A percentile compares a stretch with the other conserved stretches of the same genome.
These are phyloP conservation scores for Chamaecyparis obtusa DNA, from an alignment of 75 land plant genomes.

Conservation along the genomic window DNA sequence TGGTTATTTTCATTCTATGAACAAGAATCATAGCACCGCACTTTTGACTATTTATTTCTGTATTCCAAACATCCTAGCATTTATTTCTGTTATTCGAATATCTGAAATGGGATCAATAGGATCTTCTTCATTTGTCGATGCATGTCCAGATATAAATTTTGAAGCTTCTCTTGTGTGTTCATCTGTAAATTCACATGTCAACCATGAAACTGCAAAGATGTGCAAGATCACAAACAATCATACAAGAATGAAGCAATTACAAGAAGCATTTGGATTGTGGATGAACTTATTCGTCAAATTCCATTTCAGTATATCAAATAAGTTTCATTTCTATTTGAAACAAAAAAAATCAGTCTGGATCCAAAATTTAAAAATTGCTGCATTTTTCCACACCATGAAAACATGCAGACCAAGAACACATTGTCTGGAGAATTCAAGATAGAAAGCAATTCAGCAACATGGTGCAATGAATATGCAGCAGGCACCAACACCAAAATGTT, in stretches of 20 bases:
- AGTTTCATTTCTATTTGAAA: not conserved
- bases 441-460: not conserved
- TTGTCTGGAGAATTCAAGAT: not conserved
- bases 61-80: constrained; percentile 45
- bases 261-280: not conserved
- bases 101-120: constrained; percentile 81
- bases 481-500: not conserved
- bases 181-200: constrained; percentile 30
- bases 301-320: not conserved
- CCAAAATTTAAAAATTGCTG: not conserved
- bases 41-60: not conserved
- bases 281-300: not conserved
- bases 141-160: not conserved
- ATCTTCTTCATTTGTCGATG: constrained; percentile 24
- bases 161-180: constrained; percentile 47
- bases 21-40: not conserved
- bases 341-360: not conserved
- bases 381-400: not conserved
- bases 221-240: not conserved
- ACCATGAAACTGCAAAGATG: constrained; percentile 5
- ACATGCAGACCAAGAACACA: not conserved
- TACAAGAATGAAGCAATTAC: not conserved
- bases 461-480: not conserved
- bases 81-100: constrained; percentile 55
- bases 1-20: not conserved